These are phyloP conservation scores for Pseudofabraea citricarpa DNA, from an alignment of 2,329 filamentous ascomycete genomes.

Conservation along the genomic window DNA sequence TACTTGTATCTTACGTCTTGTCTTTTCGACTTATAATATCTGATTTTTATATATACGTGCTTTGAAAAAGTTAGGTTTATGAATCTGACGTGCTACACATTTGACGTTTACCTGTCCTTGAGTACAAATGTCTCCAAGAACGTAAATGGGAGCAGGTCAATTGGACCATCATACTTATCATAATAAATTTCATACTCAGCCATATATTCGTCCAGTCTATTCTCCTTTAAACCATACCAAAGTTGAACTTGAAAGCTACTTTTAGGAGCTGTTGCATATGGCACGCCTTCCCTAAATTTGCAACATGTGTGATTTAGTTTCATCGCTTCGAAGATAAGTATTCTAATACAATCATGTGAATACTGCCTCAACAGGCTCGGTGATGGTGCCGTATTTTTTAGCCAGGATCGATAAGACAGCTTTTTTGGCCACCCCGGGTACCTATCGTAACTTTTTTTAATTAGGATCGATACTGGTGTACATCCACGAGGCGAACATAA, in stretches of 20 bases:
- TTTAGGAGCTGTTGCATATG: neutral
- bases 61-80: no score
- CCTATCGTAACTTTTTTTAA: neutral
- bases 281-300: neutral
- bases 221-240: neutral
- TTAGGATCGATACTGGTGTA: neutral
- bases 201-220: neutral
- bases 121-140: neutral
- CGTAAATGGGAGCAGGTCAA: neutral
- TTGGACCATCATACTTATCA: neutral
- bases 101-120: neutral
- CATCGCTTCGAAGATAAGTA: neutral
- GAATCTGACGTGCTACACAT: neutral
- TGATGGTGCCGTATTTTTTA: neutral
- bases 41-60: no score
- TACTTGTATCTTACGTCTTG: no score
- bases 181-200: neutral
- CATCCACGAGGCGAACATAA: neutral
- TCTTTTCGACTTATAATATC: no score
- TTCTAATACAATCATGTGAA: neutral
- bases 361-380: neutral
- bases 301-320: neutral
- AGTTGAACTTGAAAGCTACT: neutral
- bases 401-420: neutral
- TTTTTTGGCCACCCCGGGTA: neutral